phyloP scores from a whole-genome alignment of 352 stramenopile genomes.

The Chrysophaeum taylorii region DNA sequence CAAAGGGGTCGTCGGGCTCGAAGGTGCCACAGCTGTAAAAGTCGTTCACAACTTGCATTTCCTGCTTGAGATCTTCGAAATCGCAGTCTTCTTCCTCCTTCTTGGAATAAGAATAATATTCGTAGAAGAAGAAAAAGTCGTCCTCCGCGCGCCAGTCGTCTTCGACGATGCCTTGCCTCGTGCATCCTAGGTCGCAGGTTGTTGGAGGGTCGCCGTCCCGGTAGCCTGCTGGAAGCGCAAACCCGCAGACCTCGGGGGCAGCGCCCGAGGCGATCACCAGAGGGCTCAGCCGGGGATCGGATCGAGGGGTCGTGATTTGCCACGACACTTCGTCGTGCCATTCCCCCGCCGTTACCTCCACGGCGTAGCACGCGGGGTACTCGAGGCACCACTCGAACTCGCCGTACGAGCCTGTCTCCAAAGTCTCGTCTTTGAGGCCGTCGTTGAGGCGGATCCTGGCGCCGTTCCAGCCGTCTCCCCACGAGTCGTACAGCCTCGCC shows the following conservation, averaged over 20 bases:
- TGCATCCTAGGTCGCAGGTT: not conserved
- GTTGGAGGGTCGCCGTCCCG: not conserved
- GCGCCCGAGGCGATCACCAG: not conserved
- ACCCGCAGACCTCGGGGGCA: not conserved
- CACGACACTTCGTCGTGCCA: constrained; percentile 5
- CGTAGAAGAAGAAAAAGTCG: too few relatives aligned
- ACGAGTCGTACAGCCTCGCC: too few relatives aligned
- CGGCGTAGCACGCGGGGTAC: not conserved
- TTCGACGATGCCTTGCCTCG: not conserved
- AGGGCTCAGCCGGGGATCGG: too few relatives aligned
- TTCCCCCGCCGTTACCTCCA: not conserved
- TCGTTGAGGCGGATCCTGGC: too few relatives aligned
- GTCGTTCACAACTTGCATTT: too few relatives aligned
- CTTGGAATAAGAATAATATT: too few relatives aligned
- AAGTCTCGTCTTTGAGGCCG: not conserved
- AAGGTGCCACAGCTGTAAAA: not conserved
- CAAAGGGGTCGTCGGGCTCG: not conserved
- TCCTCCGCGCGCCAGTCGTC: not conserved
- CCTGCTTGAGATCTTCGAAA: too few relatives aligned
- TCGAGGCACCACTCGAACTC: not conserved
- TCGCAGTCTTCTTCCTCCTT: not conserved
- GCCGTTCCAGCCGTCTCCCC: too few relatives aligned
- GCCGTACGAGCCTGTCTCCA: not conserved
- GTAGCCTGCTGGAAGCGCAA: too few relatives aligned
- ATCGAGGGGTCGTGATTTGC: too few relatives aligned